Base-by-base conservation (phyloP, 2,329 filamentous ascomycete species). In the Gnomoniopsis sp. region DNA sequence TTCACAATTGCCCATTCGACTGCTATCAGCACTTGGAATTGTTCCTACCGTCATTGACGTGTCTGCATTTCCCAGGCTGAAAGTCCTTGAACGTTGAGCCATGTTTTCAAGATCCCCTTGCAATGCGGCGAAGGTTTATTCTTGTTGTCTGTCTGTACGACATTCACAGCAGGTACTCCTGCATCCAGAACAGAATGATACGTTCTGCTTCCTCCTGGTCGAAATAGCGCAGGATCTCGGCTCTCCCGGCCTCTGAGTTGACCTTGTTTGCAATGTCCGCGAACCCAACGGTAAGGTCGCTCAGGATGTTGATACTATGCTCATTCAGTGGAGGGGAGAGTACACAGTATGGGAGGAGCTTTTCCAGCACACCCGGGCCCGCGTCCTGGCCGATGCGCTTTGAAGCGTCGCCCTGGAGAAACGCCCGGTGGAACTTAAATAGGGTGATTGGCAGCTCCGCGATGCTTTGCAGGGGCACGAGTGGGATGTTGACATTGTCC, bases 381-480 rank as follows among this genome's bases (percentile, higher is more conserved):
- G 44, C 23, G 26, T 43, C 17, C 15, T 12, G 49, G 10, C 19
- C 3, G 30, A 38, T 21, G 38, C 33, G 19, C 8, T 58, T 50
- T 17, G 33, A 10, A 22, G 72, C 60, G 58, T 73, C 69, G 53
- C 70, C 68, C 22, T 61, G 52, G 36, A 61, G 48, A 57, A 82
- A 74, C 0, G 68, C 63, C 10, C 55, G 58, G 21, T 61, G 55
- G 60, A 82, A 75, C 1, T 67, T 63, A n/a, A 70, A 67, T 22
- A 84, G 66, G 11, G 69, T 71, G 1, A 65, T 54, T n/a, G 72
- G 68, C 17, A 81, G 67, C 15, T 71, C 68, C 12, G 65, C 60
- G 43, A 69, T 58, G 1, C 69, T 70, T 17, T 71, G 66, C 52
- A 82, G 67, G 2, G 79, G 79, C 19, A 83, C 67, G 38, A 81